Percentiles rank a stretch among this genome's conserved stretches.
phyloP scores from a whole-genome alignment of 768 basidiomycete species.

The Lentinula aciculospora region DNA sequence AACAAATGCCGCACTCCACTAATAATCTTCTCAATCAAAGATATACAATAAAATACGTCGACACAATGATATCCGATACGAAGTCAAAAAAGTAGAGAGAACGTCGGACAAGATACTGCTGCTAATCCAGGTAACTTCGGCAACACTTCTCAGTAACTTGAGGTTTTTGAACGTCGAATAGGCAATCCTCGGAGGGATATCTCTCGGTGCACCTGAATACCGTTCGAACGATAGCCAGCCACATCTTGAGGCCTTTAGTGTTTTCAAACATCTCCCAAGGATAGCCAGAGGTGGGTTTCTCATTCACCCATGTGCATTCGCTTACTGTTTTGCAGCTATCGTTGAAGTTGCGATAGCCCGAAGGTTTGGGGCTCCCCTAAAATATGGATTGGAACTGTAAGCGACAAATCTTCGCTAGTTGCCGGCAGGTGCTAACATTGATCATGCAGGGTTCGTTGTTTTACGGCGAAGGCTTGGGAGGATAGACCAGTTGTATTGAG shows the following conservation, averaged over 20 bases:
- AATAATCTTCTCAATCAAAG: constrained; percentile 18
- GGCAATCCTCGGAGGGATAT: constrained; percentile 70
- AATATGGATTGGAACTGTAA: constrained; percentile 72
- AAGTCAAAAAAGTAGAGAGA: constrained; percentile 63
- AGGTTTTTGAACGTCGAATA: constrained; percentile 20
- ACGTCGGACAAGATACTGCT: constrained; percentile 76
- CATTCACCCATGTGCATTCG: too few species aligned
- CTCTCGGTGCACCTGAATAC: constrained; percentile 63
- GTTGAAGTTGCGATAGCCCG: constrained; percentile 72
- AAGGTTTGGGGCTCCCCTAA: constrained; percentile 59
- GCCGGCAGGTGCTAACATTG: neutral
- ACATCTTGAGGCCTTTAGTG: constrained; percentile 56
- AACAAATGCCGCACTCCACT: neutral
- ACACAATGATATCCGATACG: constrained; percentile 77
- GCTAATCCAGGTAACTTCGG: constrained; percentile 58
- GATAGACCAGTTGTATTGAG: constrained; percentile 77
- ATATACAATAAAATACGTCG: constrained; percentile 61
- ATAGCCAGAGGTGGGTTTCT: constrained; percentile 61
- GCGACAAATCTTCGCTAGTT: constrained; percentile 16
- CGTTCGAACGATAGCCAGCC: constrained; percentile 69
- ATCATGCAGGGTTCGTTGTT: constrained; percentile 55
- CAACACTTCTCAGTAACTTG: neutral
- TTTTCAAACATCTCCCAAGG: constrained; percentile 74
- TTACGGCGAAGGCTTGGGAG: constrained; percentile 90
- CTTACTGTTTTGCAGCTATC: constrained; percentile 43